Evolutionary conservation across 2,329 filamentous ascomycete species (phyloP).

Genomic region (Stachybotrys elegans): DNA sequence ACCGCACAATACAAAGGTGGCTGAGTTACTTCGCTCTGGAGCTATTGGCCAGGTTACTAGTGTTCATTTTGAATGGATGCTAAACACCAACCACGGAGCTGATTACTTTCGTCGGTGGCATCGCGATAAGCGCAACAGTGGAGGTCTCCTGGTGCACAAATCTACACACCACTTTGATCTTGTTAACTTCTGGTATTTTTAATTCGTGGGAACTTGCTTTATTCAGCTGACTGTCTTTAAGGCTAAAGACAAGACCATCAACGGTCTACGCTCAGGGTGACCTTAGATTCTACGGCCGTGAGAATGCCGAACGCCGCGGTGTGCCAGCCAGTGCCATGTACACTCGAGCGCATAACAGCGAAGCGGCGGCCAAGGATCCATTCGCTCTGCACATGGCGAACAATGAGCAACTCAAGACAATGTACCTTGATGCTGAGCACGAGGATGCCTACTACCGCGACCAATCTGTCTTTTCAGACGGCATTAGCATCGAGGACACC

Average conservation of each 20-base stretch:
- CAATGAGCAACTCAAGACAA: conserved; percentile 47
- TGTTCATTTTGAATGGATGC: conserved; percentile 46
- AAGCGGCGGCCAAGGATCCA: conserved; percentile 46
- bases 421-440: conserved; percentile 59
- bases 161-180: conserved; percentile 47
- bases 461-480: conserved; percentile 46
- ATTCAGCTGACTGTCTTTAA: too few species aligned
- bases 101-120: conserved; percentile 49
- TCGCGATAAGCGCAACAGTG: conserved; percentile 41
- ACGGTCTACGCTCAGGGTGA: conserved; percentile 55
- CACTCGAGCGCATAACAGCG: conserved; percentile 43
- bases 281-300: conserved; percentile 54
- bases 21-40: conserved; percentile 35
- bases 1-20: conserved; percentile 45
- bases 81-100: conserved; percentile 43
- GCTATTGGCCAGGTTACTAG: conserved; percentile 39
- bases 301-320: conserved; percentile 54
- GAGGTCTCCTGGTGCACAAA: conserved; percentile 44
- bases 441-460: conserved; percentile 59
- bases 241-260: too few species aligned
- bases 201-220: too few species aligned
- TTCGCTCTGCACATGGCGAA: conserved; percentile 53
- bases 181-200: conserved; percentile 55
- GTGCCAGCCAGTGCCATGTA: conserved; percentile 44
- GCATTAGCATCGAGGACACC: conserved; percentile 45